phyloP scores from a whole-genome alignment of 1,284 basidiomycete genomes.

The Apiotrichum montevideense region DNA sequence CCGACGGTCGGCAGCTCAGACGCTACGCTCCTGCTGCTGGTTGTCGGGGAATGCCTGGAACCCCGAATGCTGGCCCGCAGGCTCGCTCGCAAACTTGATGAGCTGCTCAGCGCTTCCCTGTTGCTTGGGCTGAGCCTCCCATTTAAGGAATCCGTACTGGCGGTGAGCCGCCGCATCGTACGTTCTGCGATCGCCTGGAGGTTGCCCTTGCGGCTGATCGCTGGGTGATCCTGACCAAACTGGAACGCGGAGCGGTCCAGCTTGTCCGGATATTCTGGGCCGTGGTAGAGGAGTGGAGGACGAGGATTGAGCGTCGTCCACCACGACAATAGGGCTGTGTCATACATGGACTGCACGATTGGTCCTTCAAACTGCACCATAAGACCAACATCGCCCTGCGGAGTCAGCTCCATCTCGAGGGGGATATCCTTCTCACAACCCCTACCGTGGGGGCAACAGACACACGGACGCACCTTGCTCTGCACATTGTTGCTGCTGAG shows the following conservation, averaged over 20 bases:
- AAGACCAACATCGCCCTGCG: conserved; percentile 56
- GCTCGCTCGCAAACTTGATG: background rate
- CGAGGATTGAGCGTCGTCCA: conserved; percentile 54
- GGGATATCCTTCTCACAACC: background rate
- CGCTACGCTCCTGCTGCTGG: background rate
- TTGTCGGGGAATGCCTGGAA: background rate
- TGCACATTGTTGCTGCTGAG: conserved; percentile 59
- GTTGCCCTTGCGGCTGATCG: background rate
- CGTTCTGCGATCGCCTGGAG: conserved; percentile 7
- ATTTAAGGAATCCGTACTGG: background rate
- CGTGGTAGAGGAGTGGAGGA: conserved; percentile 50
- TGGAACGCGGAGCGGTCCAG: conserved; percentile 7
- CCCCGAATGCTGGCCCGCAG: background rate
- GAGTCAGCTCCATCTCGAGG: background rate
- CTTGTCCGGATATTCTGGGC: conserved; percentile 6
- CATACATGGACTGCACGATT: conserved; percentile 63
- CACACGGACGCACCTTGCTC: conserved; percentile 19
- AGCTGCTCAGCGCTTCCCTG: background rate
- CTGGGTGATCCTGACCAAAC: conserved; percentile 21
- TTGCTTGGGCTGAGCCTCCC: background rate
- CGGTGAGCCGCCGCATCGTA: conserved; percentile 12
- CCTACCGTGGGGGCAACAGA: background rate
- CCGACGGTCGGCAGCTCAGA: background rate
- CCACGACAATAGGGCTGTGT: conserved; percentile 63
- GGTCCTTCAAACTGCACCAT: conserved; percentile 60